Percentiles rank a stretch among this genome's conserved stretches.
These are phyloP conservation scores for Irpex rosettiformis DNA, from an alignment of 1,284 basidiomycete species.

Conservation along the genomic window DNA sequence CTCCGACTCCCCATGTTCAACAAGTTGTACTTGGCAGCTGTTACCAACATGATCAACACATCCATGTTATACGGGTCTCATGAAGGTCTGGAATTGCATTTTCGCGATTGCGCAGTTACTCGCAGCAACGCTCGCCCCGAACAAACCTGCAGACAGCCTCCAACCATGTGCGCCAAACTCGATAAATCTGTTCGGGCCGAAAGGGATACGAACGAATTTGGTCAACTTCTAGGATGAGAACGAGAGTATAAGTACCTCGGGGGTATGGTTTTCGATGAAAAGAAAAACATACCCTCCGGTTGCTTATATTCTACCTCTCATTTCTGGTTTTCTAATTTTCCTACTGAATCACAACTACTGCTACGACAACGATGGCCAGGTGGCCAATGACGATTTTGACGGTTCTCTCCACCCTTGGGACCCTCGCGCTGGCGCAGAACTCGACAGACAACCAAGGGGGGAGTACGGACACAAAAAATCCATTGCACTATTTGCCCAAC, in stretches of 20 bases:
- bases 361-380: neutral
- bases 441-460: neutral
- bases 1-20: too few species aligned
- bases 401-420: neutral
- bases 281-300: too few species aligned
- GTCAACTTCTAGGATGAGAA: neutral
- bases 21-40: too few species aligned
- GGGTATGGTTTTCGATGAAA: neutral
- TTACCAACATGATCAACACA: neutral
- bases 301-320: too few species aligned
- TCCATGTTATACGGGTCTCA: neutral
- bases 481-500: conserved; percentile 1
- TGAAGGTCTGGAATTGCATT: neutral
- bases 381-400: neutral
- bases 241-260: neutral
- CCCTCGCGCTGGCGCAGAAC: neutral
- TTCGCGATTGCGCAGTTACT: neutral
- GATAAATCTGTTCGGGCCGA: neutral
- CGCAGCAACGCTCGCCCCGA: neutral
- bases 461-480: neutral
- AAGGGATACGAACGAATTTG: neutral
- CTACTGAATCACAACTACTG: neutral
- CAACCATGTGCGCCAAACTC: neutral
- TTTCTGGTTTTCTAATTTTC: neutral
- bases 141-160: neutral